Base-by-base conservation (phyloP, 2,329 filamentous ascomycete species). In the Colletotrichum sidae region DNA sequence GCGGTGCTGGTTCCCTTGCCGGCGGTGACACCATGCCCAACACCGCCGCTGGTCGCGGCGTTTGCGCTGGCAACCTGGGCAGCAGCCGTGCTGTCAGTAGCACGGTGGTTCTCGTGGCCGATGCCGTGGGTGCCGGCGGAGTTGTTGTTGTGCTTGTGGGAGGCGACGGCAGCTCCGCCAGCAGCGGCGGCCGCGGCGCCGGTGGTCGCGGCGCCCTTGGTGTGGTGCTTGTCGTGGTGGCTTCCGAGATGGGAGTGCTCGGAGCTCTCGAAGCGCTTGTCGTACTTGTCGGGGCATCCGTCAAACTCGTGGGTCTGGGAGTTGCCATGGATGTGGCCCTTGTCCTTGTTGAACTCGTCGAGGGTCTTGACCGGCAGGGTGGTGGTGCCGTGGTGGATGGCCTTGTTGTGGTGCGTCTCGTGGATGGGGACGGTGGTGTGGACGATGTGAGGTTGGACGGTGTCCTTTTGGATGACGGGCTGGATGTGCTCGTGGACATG, bases 371-470 rank as follows among this genome's bases (percentile, higher is more conserved):
- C 76, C 2, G 90, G 90, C 0, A 93, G 81, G 3, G 86, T 82
- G 1, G 89, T 88, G 2, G 88, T 84, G 47, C 83, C 81, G 72
- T 93, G 91, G 73, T 91, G 87, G 65, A 90, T 84, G 2, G 90
- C 82, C 12, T 85, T 81, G 55, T 90, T 87, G 71, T 92, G 88
- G 73, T 93, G 90, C 2, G 86, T 84, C 78, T 93, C 91, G 69
- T 93, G 90, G 46, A 93, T 84, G 0, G 90, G 91, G 0, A 91
- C 82, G 1, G 89, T 92, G 33, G 88, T 92, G 80, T 93, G 91
- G 1, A 92, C 82, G 4, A 93, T 84, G 13, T 87, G 83, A 2
- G 89, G 89, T 68, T 91, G 86, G 35, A 92, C 80, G 1, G 85
- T 87, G 69, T 92, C 88, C 74, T 91, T 92, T 55, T 93, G 82